Evolutionary conservation across 148 eudicot species (phyloP), one percentile per base, ranked within the genome.

Genomic region (Vaccinium corymbosum): DNA sequence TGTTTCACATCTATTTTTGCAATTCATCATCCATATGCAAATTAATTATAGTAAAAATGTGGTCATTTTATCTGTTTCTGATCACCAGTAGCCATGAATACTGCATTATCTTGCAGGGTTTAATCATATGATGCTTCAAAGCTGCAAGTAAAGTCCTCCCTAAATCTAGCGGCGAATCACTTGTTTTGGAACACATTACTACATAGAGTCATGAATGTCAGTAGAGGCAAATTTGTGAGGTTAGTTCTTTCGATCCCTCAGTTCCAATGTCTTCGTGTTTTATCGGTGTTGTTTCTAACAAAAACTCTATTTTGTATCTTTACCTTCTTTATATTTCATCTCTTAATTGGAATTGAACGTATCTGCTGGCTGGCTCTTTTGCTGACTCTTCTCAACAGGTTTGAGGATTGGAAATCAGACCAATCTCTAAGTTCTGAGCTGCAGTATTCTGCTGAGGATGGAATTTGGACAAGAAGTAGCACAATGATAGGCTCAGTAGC

Each of bases 141-240:
- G 35, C 52, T 19, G 51, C 32, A 53, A 50, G 49, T 46, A 29
- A 68, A 27, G 38, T 19, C 42, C 32, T 11, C 42, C 42, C 55
- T 8, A 50, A 81, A 27, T 19, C 48, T 3, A 14, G 64, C 17
- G 84, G 64, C 32, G 61, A 75, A 82, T 53, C 7, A 53, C n/a
- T 73, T 10, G 62, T 68, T 12, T 51, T 32, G 77, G 84, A 32
- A 10, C 13, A 71, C 29, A 51, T 32, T 32, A 25, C 74, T 19
- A 25, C 74, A 78, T 66, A 46, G 20, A 85, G 81, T 32, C 55
- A 85, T 85, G 89, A 68, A 85, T 72, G 56, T 42, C 85, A 80
- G 49, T 49, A 76, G 74, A 80, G 85, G 83, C 0, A 82, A 77
- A 29, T 87, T 83, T 80, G 85, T 83, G 22, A 87, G 87, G 89